These are phyloP conservation scores for Suillus cothurnatus DNA, from an alignment of 768 basidiomycete species.

Conservation along the genomic window DNA sequence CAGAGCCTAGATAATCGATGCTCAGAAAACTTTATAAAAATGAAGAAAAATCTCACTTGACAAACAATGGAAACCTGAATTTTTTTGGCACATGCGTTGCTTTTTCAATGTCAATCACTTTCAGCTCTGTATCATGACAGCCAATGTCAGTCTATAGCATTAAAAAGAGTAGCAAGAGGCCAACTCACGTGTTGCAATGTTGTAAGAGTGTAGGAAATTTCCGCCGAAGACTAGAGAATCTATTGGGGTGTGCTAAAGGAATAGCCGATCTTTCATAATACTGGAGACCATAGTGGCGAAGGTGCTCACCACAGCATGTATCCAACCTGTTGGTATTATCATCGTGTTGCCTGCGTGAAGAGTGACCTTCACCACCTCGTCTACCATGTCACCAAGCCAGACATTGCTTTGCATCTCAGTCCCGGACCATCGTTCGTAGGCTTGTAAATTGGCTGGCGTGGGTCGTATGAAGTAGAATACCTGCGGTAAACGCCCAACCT, in stretches of 20 bases:
- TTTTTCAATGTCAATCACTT: constrained; percentile 89
- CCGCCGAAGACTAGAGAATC: constrained; percentile 97
- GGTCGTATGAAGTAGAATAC: constrained; percentile 96
- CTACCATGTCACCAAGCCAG: constrained; percentile 93
- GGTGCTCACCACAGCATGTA: constrained; percentile 87
- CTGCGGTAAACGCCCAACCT: constrained; percentile 39
- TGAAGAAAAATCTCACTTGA: constrained; percentile 50
- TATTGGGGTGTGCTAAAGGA: constrained; percentile 75
- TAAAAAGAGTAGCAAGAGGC: not conserved
- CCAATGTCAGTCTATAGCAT: constrained; percentile 17
- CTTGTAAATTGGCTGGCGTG: constrained; percentile 79
- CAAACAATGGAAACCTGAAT: constrained; percentile 84
- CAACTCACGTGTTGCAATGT: constrained; percentile 78
- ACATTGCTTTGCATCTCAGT: constrained; percentile 83
- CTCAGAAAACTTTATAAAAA: constrained; percentile 14
- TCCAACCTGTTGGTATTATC: constrained; percentile 97
- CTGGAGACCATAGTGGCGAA: not conserved
- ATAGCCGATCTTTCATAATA: constrained; percentile 11
- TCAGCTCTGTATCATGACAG: constrained; percentile 60
- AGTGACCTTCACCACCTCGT: constrained; percentile 87
- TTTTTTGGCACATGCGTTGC: constrained; percentile 91
- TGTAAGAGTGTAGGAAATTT: constrained; percentile 95
- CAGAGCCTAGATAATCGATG: constrained; percentile 57
- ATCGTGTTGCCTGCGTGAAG: constrained; percentile 80
- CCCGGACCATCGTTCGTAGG: constrained; percentile 94